Conservation (phyloP, 225 moss, liverwort and hornwort genomes). For the Sphagnum tenellum region DNA sequence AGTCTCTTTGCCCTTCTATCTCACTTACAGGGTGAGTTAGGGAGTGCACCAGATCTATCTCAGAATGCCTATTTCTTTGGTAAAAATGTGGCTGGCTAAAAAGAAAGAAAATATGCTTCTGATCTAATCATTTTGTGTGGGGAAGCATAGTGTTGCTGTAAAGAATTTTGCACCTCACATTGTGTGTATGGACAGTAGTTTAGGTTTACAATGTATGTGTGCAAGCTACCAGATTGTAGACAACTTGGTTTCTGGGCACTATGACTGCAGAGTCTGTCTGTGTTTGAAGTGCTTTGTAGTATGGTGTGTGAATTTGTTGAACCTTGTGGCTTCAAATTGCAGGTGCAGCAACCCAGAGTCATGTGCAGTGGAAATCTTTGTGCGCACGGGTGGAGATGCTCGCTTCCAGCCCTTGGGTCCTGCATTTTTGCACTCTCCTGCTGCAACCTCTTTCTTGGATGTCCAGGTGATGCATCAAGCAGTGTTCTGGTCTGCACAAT, state of each 20-base stretch:
- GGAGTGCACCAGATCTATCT: background rate
- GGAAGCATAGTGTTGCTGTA: background rate
- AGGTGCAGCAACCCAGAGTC: constrained; percentile 74
- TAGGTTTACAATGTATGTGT: too few relatives aligned
- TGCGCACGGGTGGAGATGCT: constrained; percentile 86
- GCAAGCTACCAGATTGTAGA: background rate
- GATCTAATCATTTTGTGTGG: too few relatives aligned
- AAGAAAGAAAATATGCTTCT: too few relatives aligned
- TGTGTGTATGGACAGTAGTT: background rate
- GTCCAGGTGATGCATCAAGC: constrained; percentile 45
- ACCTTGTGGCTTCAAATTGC: constrained; percentile 5
- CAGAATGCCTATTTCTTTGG: too few relatives aligned
- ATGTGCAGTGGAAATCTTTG: constrained; percentile 86
- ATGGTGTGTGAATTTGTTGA: background rate
- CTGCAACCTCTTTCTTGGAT: constrained; percentile 69
- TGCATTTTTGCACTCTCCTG: constrained; percentile 74
- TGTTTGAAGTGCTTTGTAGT: background rate
- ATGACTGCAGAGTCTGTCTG: constrained; percentile 4
- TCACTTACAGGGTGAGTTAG: constrained; percentile 58
- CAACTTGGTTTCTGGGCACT: background rate
- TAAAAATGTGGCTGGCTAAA: too few relatives aligned
- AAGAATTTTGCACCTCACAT: background rate
- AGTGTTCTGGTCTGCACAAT: too few relatives aligned
- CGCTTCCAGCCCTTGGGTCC: constrained; percentile 88
- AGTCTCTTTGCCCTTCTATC: constrained; percentile 52